A percentile compares a stretch with the other conserved stretches of the same genome.
Evolutionary conservation across 2,329 filamentous ascomycete genomes (phyloP).

Genomic region (Fusarium decemcellulare): DNA sequence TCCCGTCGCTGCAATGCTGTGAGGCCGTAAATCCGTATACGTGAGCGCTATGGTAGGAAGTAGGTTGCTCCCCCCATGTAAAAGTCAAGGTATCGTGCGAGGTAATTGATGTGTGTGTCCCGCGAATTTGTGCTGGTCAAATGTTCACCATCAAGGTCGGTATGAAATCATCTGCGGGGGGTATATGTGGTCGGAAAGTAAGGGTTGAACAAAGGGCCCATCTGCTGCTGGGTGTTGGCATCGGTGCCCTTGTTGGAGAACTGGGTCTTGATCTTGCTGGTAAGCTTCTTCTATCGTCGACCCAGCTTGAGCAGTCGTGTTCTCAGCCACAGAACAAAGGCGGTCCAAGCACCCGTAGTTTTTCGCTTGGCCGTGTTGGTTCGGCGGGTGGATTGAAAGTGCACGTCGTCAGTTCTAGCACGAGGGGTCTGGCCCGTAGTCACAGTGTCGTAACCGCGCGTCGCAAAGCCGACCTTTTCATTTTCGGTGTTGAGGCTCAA

Average conservation of each 20-base stretch:
- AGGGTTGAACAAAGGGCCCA: slow-evolving; percentile 12
- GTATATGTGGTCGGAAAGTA: slow-evolving; percentile 34
- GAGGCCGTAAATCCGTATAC: slow-evolving; percentile 39
- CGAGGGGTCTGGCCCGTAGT: slow-evolving; percentile 48
- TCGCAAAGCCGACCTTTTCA: slow-evolving; percentile 63
- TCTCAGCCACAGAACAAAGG: slow-evolving; percentile 74
- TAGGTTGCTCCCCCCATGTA: slow-evolving; percentile 25
- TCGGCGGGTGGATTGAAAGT: slow-evolving; percentile 60
- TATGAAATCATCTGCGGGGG: slow-evolving; percentile 20
- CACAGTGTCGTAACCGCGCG: slow-evolving; percentile 62
- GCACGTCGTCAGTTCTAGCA: slow-evolving; percentile 57
- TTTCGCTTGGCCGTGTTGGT: slow-evolving; percentile 68
- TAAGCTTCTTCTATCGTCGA: slow-evolving; percentile 52
- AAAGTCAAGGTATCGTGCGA: slow-evolving; percentile 26
- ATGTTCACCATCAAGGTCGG: slow-evolving; percentile 12
- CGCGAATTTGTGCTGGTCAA: slow-evolving; percentile 15
- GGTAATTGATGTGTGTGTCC: slow-evolving; percentile 7
- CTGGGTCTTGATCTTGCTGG: slow-evolving; percentile 36
- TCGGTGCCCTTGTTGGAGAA: slow-evolving; percentile 30
- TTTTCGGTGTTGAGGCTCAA: slow-evolving; percentile 36
- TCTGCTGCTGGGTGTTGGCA: slow-evolving; percentile 23
- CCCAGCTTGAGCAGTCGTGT: slow-evolving; percentile 63
- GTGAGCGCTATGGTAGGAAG: slow-evolving; percentile 23
- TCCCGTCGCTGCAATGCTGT: slow-evolving; percentile 36
- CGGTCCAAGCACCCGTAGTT: slow-evolving; percentile 74